Evolutionary conservation across 2,329 filamentous ascomycete genomes (phyloP), one percentile per base, ranked within the genome.

Genomic region (Arthrobotrys pseudoclavata): DNA sequence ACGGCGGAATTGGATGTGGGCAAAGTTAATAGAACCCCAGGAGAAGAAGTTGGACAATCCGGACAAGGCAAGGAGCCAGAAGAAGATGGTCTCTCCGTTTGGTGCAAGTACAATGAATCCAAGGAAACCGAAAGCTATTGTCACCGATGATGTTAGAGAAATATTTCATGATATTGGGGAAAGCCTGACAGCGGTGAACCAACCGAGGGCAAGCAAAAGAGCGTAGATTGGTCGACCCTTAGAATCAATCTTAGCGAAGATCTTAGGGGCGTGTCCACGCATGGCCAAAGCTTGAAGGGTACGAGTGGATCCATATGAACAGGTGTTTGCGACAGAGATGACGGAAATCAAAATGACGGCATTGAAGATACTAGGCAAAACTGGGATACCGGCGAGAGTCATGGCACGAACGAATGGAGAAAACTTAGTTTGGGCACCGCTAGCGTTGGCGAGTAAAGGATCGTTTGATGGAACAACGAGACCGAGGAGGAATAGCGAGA

Each of bases 1-100:
- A 2, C 81, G 79, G 40, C 90, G 89, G 86, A 91, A 91, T 22
- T 90, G 89, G 81, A 92, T 91, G 80, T 92, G 91, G 0, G 89
- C 86, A 18, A 89, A 82, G 82, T 89, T 90, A 80, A 91, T 90
- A 50, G 87, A 89, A 22, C 86, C 88, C 89, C 89, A 91, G 15
- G 89, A 88, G 83, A 91, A 91, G 57, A 91, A 86, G 37, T 88
- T 86, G 12, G 87, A 87, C 1, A 91, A 86, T 64, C 88, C 89
- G 1, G 89, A 90, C 9, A 91, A 84, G 2, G 89, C 87, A 24
- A 89, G 86, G 1, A 91, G 86, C 90, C 90, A 91, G 79, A 87
- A 86, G 69, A 91, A 90, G 15, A 91, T 86, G 0, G 84, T 83
- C 2, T 83, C 82, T 45, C 88, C 88, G 0, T 84, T 84, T 0